phyloP scores from a whole-genome alignment of 1,284 basidiomycete species.

The Farysia itapuensis region DNA sequence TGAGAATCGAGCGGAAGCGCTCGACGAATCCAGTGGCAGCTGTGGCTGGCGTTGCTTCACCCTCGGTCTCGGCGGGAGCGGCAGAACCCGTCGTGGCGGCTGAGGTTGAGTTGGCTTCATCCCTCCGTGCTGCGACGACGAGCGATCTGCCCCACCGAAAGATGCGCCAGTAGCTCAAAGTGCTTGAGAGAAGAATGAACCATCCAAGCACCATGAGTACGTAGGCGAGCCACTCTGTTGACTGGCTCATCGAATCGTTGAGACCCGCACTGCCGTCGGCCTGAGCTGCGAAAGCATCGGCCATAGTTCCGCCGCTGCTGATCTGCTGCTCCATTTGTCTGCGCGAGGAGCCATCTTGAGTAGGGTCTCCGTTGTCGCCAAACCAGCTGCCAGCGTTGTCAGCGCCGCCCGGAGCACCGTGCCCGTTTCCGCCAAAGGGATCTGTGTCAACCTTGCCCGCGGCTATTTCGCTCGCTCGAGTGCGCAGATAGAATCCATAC shows the following conservation, averaged over 20 bases:
- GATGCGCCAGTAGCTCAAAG: slow-evolving; percentile 71
- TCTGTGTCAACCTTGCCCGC: slow-evolving; percentile 48
- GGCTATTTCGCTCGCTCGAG: slow-evolving; percentile 58
- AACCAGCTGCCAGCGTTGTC: slow-evolving; percentile 52
- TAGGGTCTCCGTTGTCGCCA: slow-evolving; percentile 10
- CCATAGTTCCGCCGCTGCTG: slow-evolving; percentile 27
- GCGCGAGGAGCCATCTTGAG: slow-evolving; percentile 1
- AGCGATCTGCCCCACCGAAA: slow-evolving; percentile 47
- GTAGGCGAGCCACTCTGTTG: slow-evolving; percentile 82
- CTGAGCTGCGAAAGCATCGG: slow-evolving; percentile 55
- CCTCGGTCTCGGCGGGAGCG: slow-evolving; percentile 2
- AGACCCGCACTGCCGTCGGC: slow-evolving; percentile 62
- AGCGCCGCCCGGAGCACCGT: slow-evolving; percentile 24
- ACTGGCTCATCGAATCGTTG: slow-evolving; percentile 61
- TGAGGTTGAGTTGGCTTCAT: slow-evolving; percentile 11
- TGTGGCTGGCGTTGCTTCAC: not conserved
- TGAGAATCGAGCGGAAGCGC: slow-evolving; percentile 18
- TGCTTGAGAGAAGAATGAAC: slow-evolving; percentile 72
- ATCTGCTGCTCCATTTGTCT: slow-evolving; percentile 1
- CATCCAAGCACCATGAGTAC: slow-evolving; percentile 87
- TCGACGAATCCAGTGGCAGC: slow-evolving; percentile 30
- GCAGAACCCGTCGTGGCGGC: not conserved
- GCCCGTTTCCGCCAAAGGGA: not conserved
- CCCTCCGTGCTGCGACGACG: slow-evolving; percentile 43
- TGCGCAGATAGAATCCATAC: slow-evolving; percentile 81